Conservation (phyloP, 352 stramenopile genomes). For the Globisporangium ultimum region DNA sequence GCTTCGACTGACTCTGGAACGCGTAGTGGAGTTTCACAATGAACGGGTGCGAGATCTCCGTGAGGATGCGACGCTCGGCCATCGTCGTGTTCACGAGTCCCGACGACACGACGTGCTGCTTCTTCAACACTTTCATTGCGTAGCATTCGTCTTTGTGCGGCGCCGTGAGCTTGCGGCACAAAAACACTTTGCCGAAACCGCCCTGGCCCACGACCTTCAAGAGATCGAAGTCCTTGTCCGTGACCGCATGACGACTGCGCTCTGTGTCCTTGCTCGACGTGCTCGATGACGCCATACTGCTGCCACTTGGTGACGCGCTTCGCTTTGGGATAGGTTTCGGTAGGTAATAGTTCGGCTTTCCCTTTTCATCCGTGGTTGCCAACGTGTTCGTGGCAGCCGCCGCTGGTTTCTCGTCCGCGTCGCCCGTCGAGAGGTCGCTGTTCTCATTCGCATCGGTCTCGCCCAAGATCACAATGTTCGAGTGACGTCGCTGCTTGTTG, state of each 20-base stretch:
- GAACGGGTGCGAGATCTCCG: slow-evolving; percentile 91
- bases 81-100: slow-evolving; percentile 93
- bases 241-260: slow-evolving; percentile 42
- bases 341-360: slow-evolving; percentile 78
- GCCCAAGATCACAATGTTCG: slow-evolving; percentile 86
- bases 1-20: slow-evolving; percentile 91
- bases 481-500: slow-evolving; percentile 49
- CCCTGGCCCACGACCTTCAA: slow-evolving; percentile 97
- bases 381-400: background rate
- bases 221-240: slow-evolving; percentile 94
- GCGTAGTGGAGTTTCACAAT: slow-evolving; percentile 94
- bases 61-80: slow-evolving; percentile 90
- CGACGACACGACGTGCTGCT: slow-evolving; percentile 89
- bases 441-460: slow-evolving; percentile 77
- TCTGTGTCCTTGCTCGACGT: slow-evolving; percentile 16
- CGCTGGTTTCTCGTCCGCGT: slow-evolving; percentile 40
- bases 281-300: slow-evolving; percentile 7
- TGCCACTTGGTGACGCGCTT: slow-evolving; percentile 19
- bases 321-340: slow-evolving; percentile 63
- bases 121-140: slow-evolving; percentile 98
- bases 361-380: slow-evolving; percentile 28
- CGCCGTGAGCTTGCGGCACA: slow-evolving; percentile 92
- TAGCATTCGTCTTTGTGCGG: slow-evolving; percentile 93
- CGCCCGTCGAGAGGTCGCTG: slow-evolving; percentile 66
- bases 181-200: slow-evolving; percentile 97